These are phyloP conservation scores for Magnolia officinalis DNA, from an alignment of 164 flowering plant species.

Conservation along the genomic window DNA sequence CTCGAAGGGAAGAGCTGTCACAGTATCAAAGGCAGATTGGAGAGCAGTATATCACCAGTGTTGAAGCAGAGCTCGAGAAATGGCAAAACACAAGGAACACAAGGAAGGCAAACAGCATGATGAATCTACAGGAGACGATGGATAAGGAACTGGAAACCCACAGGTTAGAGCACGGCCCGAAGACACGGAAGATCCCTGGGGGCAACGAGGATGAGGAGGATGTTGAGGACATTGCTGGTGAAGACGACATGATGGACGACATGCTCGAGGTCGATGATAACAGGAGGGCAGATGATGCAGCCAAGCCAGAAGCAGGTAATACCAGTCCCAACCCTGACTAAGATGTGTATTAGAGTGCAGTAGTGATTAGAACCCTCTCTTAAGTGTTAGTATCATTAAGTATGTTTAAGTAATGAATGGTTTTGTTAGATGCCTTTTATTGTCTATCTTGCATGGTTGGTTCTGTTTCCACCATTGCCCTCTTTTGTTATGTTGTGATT, in stretches of 20 bases:
- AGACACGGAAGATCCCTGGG: conserved; percentile 72
- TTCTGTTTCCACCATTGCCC: neutral
- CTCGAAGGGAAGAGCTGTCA: conserved; percentile 80
- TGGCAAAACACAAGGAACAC: conserved; percentile 75
- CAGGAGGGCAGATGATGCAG: conserved; percentile 49
- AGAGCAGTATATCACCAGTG: conserved; percentile 69
- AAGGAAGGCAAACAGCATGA: conserved; percentile 51
- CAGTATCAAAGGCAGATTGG: conserved; percentile 76
- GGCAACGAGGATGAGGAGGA: conserved; percentile 89
- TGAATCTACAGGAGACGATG: conserved; percentile 91
- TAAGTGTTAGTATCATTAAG: neutral
- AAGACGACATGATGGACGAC: conserved; percentile 94
- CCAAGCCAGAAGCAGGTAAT: conserved; percentile 37
- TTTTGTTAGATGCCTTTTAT: neutral
- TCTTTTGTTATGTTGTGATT: neutral
- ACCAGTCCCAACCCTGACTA: conserved; percentile 32
- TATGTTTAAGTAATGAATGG: neutral
- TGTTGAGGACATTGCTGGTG: conserved; percentile 92
- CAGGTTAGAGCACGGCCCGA: conserved; percentile 94
- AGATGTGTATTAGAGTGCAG: neutral
- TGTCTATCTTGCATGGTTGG: neutral
- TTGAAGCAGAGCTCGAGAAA: conserved; percentile 79
- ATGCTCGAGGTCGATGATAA: conserved; percentile 72
- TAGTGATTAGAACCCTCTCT: neutral
- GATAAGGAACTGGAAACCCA: conserved; percentile 95